Base-by-base conservation (phyloP, 139 green algal species). In the Nannochloris sp. region DNA sequence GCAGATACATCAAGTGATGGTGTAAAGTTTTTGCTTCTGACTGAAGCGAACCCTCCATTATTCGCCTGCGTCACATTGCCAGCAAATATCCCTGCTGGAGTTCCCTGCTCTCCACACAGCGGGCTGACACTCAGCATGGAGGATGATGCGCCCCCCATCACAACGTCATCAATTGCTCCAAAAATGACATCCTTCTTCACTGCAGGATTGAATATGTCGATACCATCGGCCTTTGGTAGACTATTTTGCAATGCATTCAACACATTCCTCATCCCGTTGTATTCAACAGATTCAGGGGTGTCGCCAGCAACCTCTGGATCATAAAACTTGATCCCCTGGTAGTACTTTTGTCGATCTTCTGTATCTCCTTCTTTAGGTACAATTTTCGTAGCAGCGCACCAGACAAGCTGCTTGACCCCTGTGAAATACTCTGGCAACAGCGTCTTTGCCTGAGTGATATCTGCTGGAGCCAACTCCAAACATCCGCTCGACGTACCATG, bases 161-260 rank as follows among this genome's bases (percentile, higher is more conserved):
- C 91, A 17, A 97, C 91, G 61, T 97, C 91, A 59, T 97, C 91
- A 40, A 97, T 71, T 1, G 89, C 55, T 2, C 87, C 89, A 81
- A 82, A 96, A 6, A 68, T 66, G 29, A 59, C 49, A 8, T 57
- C 61, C 12, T 62, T 13, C 11, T 56, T 64, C 1, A 28, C 49
- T 17, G 60, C 63, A 23, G 60, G 36, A 45, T 44, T 29, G n/a
- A 46, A 61, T 6, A 61, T 45, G 10, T 16, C 28, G 10, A 26
- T n/a, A 31, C 30, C 30, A 8, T 30, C 20, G 14, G n/a, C 20
- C 25, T 59, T 59, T 59, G 50, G 50, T 40, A 85, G 59, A 20
- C 50, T 45, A 48, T 71, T 44, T 5, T 50, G 30, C 17, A 79
- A 63, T 2, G 63, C 57, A 5, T 28, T 51, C 36, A 87, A 51